Evolutionary conservation across 2,329 filamentous ascomycete species (phyloP).

Genomic region (Fusarium marasasianum): DNA sequence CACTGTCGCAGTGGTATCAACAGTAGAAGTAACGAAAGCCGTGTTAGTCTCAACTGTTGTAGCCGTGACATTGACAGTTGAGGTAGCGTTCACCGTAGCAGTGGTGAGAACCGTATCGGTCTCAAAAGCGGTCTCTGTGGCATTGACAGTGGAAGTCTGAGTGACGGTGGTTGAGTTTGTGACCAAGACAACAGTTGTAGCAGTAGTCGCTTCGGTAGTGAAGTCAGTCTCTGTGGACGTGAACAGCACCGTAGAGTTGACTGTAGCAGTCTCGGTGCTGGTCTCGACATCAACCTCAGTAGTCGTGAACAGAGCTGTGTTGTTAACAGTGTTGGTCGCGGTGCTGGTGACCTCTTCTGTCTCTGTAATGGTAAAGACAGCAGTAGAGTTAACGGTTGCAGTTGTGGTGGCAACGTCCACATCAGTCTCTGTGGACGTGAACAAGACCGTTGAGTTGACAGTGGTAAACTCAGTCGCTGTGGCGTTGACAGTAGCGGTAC

Average conservation of each 20-base stretch:
- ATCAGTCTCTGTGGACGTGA: background rate
- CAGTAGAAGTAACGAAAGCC: background rate
- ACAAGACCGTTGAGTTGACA: background rate
- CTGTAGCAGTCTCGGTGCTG: background rate
- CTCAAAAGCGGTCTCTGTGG: background rate
- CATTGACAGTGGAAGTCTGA: background rate
- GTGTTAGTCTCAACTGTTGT: background rate
- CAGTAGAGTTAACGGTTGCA: background rate
- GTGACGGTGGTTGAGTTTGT: background rate
- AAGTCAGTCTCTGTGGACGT: background rate
- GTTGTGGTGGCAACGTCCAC: background rate
- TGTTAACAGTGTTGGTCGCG: background rate
- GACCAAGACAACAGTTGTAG: background rate
- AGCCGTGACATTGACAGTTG: background rate
- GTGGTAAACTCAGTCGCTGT: background rate
- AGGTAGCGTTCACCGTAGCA: background rate
- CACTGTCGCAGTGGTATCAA: background rate
- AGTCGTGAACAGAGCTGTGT: background rate
- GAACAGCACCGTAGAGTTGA: background rate
- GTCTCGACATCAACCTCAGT: background rate
- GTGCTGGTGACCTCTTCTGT: background rate
- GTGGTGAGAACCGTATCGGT: background rate
- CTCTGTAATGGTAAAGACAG: background rate
- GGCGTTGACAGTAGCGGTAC: background rate
- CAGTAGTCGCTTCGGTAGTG: background rate